phyloP scores from a whole-genome alignment of 2,329 filamentous ascomycete species.

The Aureobasidium namibiae region DNA sequence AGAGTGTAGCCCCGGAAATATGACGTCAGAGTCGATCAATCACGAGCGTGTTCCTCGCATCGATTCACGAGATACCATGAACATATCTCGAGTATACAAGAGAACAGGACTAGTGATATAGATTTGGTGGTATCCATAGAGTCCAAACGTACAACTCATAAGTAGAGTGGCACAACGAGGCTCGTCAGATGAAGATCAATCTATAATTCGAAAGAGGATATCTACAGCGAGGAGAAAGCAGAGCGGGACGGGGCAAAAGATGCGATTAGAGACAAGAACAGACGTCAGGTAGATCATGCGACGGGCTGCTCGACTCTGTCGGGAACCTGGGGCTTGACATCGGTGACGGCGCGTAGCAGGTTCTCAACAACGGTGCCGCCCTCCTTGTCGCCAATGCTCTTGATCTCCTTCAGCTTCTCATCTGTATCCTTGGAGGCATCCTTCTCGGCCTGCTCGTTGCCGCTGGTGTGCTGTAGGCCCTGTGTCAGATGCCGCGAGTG shows the following conservation, averaged over 20 bases:
- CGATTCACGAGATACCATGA: neutral
- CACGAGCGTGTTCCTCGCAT: neutral
- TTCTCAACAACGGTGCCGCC: slow-evolving; percentile 74
- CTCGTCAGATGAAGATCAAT: slow-evolving; percentile 4
- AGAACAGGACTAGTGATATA: neutral
- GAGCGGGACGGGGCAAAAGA: neutral
- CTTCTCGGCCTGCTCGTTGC: slow-evolving; percentile 66
- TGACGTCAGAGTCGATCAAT: slow-evolving; percentile 7
- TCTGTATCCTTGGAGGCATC: slow-evolving; percentile 76
- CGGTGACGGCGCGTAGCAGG: slow-evolving; percentile 74
- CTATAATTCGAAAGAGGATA: slow-evolving; percentile 14
- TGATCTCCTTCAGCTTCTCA: slow-evolving; percentile 72
- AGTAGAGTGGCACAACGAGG: neutral
- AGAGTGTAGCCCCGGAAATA: neutral
- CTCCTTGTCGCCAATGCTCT: slow-evolving; percentile 68
- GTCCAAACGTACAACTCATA: neutral
- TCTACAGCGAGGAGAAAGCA: slow-evolving; percentile 13
- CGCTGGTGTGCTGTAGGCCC: slow-evolving; percentile 68
- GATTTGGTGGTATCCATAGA: neutral
- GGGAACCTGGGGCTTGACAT: slow-evolving; percentile 66
- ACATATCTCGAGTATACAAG: neutral
- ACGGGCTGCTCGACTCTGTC: slow-evolving; percentile 29
- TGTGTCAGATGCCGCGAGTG: neutral
- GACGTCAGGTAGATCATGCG: slow-evolving; percentile 15
- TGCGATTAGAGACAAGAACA: neutral